Evolutionary conservation across 345 rosid species (phyloP).

Genomic region (Viola odorata): DNA sequence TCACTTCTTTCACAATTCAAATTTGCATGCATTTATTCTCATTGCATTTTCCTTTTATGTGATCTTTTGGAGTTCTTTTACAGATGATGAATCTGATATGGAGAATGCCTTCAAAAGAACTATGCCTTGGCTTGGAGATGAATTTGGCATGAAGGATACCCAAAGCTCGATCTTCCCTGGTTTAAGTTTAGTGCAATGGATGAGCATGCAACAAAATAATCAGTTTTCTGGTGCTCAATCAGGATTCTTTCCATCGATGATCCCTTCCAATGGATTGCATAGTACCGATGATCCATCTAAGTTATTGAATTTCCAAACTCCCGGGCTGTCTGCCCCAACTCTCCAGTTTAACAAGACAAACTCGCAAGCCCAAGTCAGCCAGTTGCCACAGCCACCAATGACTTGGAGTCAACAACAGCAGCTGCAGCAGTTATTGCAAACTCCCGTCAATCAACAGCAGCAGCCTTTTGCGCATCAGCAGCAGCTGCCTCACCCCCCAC

Average conservation of each 20-base stretch:
- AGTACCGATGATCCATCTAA: constrained; percentile 75
- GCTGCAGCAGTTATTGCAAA: constrained; percentile 42
- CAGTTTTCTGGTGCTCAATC: constrained; percentile 59
- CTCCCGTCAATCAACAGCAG: constrained; percentile 34
- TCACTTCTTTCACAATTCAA: too few relatives aligned
- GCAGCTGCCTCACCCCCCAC: constrained; percentile 22
- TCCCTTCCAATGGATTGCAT: constrained; percentile 47
- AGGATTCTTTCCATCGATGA: constrained; percentile 53
- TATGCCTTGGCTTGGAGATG: constrained; percentile 98
- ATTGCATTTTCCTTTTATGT: not conserved
- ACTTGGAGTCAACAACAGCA: constrained; percentile 76
- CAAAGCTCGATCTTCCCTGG: constrained; percentile 79
- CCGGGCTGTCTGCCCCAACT: constrained; percentile 40
- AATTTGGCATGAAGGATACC: constrained; percentile 75
- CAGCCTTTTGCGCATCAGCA: constrained; percentile 32
- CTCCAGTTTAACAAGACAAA: constrained; percentile 64
- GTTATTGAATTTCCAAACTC: constrained; percentile 75
- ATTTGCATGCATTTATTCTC: too few relatives aligned
- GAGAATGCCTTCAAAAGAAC: constrained; percentile 89
- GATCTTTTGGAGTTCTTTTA: constrained; percentile 21
- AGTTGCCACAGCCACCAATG: constrained; percentile 49
- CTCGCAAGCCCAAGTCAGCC: constrained; percentile 48
- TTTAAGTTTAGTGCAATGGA: constrained; percentile 92
- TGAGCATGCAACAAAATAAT: constrained; percentile 96
- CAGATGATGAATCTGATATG: constrained; percentile 81